Evolutionary conservation across 1,284 basidiomycete genomes (phyloP).

Genomic region (Sporisorium scitamineum): DNA sequence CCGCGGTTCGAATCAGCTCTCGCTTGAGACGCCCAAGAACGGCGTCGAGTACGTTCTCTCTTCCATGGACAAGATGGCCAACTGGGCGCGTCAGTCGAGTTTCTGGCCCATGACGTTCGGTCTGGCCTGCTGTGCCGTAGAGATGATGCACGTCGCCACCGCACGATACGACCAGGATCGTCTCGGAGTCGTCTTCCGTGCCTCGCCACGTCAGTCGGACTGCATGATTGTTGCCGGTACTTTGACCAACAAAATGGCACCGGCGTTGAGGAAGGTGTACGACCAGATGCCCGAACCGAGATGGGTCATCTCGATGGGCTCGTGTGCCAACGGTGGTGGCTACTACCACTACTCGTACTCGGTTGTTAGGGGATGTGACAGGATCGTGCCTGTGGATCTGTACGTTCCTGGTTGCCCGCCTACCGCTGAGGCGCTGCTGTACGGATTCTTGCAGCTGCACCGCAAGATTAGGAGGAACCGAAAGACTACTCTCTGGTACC

Average conservation of each 20-base stretch:
- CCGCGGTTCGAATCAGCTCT: conserved; percentile 70
- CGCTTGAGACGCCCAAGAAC: conserved; percentile 88
- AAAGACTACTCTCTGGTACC: conserved; percentile 88
- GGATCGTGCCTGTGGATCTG: conserved; percentile 97
- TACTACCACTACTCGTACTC: conserved; percentile 97
- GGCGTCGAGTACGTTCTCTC: conserved; percentile 96
- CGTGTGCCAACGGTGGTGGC: conserved; percentile 97
- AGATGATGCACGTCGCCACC: conserved; percentile 91
- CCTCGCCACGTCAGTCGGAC: conserved; percentile 95
- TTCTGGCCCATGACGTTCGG: conserved; percentile 99
- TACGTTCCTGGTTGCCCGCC: conserved; percentile 84
- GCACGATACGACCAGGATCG: conserved; percentile 99
- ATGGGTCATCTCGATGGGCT: conserved; percentile 99
- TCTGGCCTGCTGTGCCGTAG: conserved; percentile 97
- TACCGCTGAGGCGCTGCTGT: conserved; percentile 85
- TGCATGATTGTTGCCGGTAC: conserved; percentile 99
- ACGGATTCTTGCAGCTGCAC: conserved; percentile 82
- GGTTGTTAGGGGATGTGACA: conserved; percentile 98
- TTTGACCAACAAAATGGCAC: conserved; percentile 99
- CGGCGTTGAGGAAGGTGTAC: conserved; percentile 70
- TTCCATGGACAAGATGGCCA: conserved; percentile 94
- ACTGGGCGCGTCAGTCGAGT: conserved; percentile 96
- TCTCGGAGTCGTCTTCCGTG: conserved; percentile 97
- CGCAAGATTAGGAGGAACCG: conserved; percentile 94
- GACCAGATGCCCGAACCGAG: conserved; percentile 69